Evolutionary conservation across 441 rosid species (phyloP).

Genomic region (Pelargonium citronellum): DNA sequence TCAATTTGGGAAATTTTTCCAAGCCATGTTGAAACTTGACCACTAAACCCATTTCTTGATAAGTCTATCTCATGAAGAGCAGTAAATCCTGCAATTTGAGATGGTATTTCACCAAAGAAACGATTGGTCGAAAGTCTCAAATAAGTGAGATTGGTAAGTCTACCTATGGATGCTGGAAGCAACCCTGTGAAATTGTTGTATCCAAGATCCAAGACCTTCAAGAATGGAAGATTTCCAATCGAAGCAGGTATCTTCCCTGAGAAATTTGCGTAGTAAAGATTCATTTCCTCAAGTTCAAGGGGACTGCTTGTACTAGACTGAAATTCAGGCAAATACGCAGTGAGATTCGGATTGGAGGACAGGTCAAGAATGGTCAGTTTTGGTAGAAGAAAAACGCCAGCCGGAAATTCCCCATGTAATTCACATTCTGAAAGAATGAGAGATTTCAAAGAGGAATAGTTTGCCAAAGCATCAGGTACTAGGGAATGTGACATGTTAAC

Average conservation of each 20-base stretch:
- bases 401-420: slow-evolving; percentile 19
- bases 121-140: too few relatives aligned
- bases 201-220: neutral
- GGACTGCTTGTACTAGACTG: neutral
- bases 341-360: neutral
- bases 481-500: slow-evolving; percentile 16
- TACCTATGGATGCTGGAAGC: slow-evolving; percentile 18
- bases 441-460: slow-evolving; percentile 17
- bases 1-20: too few relatives aligned
- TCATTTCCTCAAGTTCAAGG: neutral
- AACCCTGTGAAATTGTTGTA: neutral
- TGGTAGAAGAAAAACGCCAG: slow-evolving; percentile 6
- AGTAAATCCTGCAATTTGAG: too few relatives aligned
- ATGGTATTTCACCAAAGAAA: too few relatives aligned
- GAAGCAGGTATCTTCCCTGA: slow-evolving; percentile 22
- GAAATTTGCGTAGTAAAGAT: neutral
- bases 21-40: neutral
- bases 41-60: too few relatives aligned
- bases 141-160: neutral
- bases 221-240: neutral
- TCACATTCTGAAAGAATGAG: neutral
- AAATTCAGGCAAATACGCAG: slow-evolving; percentile 12
- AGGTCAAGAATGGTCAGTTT: slow-evolving; percentile 16
- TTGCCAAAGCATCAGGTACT: slow-evolving; percentile 1
- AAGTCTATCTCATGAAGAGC: too few relatives aligned